Base-by-base conservation (phyloP, 2,329 filamentous ascomycete species). In the Cylindrodendrum hubeiense region DNA sequence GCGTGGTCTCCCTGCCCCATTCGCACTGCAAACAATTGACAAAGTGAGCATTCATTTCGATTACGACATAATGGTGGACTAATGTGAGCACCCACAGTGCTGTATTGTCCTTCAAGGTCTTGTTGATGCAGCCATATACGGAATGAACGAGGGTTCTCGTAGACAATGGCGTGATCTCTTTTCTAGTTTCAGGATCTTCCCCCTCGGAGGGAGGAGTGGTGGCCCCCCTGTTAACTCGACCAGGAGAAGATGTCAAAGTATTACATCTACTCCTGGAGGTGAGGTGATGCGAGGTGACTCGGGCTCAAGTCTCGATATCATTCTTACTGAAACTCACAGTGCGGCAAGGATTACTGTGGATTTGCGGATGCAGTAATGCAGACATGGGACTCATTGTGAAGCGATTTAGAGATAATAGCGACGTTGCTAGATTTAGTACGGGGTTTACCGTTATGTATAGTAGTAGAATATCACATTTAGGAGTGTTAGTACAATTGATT, bases 61-160 rank as follows among this genome's bases (percentile, higher is more conserved):
- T 7, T 21, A 21, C 3, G n/a, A 22, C 19, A n/a, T n/a, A n/a
- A n/a, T n/a, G n/a, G n/a, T n/a, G 15, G 15, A n/a, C n/a, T 56
- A 56, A 62, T 19, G 12, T 41, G 12, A 15, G 5, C 13, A 37
- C 49, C 22, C 22, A 5, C 21, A 63, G 60, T 39, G 43, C 46
- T 63, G 60, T 34, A 51, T 63, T 10, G 60, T 63, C 26, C 33
- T 57, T 34, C 60, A 63, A 39, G 60, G 60, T 7, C 47, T 56
- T 24, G n/a, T 63, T 28, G 60, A 63, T 30, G 44, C 60, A 24
- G 39, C 52, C n/a, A 63, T 63, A 21, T 63, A 63, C 19, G 60
- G 60, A 34, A 28, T 52, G 43, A 63, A 52, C 26, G 52, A 63
- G 30, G 54, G 34, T 34, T 63, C 33, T 44, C 24, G 51, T 8